Conservation (phyloP, 495 filamentous ascomycete genomes). For the Tuber borchii region DNA sequence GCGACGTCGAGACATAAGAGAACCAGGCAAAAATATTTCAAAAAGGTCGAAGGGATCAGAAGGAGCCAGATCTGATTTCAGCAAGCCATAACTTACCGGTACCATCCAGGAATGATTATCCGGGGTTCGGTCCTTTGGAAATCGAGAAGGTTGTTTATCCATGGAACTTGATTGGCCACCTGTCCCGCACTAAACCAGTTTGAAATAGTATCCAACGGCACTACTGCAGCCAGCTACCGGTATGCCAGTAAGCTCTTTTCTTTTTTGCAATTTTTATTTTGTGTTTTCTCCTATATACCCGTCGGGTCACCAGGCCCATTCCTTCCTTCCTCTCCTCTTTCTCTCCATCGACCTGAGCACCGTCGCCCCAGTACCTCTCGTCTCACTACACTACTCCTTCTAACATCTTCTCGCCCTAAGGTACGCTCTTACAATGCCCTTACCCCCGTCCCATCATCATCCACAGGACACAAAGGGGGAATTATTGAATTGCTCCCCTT, state of each 20-base stretch:
- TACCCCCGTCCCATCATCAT: neutral
- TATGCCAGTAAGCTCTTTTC: neutral
- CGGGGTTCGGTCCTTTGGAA: neutral
- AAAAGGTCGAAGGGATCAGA: neutral
- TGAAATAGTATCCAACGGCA: neutral
- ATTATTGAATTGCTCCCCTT: neutral
- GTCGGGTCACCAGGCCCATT: neutral
- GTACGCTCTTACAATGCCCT: neutral
- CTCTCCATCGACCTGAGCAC: conserved; percentile 32
- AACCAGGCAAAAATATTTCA: neutral
- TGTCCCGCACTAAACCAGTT: neutral
- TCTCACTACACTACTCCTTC: conserved; percentile 21
- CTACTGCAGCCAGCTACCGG: neutral
- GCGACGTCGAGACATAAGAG: neutral
- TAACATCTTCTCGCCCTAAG: neutral
- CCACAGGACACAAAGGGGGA: neutral
- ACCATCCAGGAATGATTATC: neutral
- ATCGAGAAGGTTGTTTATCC: neutral
- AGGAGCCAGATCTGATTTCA: neutral
- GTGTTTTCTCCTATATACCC: neutral
- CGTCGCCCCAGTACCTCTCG: conserved; percentile 31
- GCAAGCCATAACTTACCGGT: neutral
- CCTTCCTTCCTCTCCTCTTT: conserved; percentile 21
- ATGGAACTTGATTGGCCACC: neutral
- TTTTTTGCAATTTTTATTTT: neutral